Evolutionary conservation across 2,329 filamentous ascomycete species (phyloP).

Genomic region (Bisporella sp.): DNA sequence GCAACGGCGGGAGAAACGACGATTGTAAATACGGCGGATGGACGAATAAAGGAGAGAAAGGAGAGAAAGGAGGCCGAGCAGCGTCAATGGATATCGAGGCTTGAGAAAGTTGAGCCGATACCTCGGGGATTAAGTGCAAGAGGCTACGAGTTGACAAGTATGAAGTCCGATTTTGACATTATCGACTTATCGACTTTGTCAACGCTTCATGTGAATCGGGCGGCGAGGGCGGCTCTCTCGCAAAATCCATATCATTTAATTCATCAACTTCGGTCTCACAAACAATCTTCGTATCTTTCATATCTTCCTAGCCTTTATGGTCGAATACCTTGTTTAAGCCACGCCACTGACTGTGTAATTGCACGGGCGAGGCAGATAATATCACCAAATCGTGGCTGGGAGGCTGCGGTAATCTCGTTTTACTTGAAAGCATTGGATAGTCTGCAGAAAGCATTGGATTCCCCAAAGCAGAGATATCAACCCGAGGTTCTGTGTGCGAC

Average conservation of each 20-base stretch:
- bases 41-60: not conserved
- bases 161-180: slow-evolving; percentile 20
- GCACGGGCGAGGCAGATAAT: slow-evolving; percentile 21
- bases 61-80: not conserved
- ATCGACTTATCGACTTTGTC: slow-evolving; percentile 23
- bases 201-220: slow-evolving; percentile 21
- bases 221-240: slow-evolving; percentile 16
- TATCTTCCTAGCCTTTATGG: slow-evolving; percentile 22
- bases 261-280: slow-evolving; percentile 16
- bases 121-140: slow-evolving; percentile 12
- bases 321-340: slow-evolving; percentile 18
- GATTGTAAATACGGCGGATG: not conserved
- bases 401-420: slow-evolving; percentile 11
- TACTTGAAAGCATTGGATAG: slow-evolving; percentile 19
- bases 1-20: not conserved
- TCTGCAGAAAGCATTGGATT: slow-evolving; percentile 19
- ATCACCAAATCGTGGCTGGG: slow-evolving; percentile 9
- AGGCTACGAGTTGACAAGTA: slow-evolving; percentile 21
- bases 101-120: not conserved
- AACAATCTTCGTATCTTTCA: slow-evolving; percentile 22
- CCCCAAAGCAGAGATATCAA: slow-evolving; percentile 13
- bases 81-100: slow-evolving; percentile 3
- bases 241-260: slow-evolving; percentile 17
- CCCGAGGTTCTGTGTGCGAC: slow-evolving; percentile 21
- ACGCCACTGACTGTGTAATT: slow-evolving; percentile 22